A percentile compares a stretch with the other conserved stretches of the same genome.
phyloP scores from a whole-genome alignment of 306 rosid genomes.

The Pyrus bretschneideri region DNA sequence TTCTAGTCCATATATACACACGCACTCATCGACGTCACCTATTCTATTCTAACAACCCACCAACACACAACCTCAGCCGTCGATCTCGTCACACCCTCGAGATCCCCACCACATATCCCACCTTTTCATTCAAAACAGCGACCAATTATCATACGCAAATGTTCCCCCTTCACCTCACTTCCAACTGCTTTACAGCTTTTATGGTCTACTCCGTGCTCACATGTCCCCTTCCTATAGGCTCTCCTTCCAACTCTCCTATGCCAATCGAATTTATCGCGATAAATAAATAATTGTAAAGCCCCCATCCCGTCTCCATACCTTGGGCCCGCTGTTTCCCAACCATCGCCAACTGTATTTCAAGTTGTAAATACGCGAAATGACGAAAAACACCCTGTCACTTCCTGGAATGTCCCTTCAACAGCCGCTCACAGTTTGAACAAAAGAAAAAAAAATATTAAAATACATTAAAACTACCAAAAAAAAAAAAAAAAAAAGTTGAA shows the following conservation, averaged over 20 bases:
- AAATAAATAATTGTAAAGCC: background rate
- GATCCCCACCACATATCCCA: background rate
- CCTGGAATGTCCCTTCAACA: constrained; percentile 1
- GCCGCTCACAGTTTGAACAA: background rate
- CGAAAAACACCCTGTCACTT: constrained; percentile 10
- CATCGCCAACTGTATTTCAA: constrained; percentile 33
- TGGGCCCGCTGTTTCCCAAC: constrained; percentile 19
- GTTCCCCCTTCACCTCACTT: constrained; percentile 15
- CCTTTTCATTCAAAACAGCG: background rate
- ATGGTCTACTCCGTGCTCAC: background rate
- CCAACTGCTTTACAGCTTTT: constrained; percentile 15
- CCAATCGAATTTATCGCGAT: background rate
- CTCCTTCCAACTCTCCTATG: background rate
- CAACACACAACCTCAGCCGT: constrained; percentile 12
- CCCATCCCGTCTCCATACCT: background rate
- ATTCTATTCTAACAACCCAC: background rate
- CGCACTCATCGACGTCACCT: background rate
- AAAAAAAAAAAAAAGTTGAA: background rate
- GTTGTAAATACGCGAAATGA: constrained; percentile 5
- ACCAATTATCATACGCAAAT: constrained; percentile 19
- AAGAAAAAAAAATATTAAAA: background rate
- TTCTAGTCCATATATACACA: background rate
- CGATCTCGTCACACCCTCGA: constrained; percentile 11
- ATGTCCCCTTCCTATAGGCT: constrained; percentile 19
- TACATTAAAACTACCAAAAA: background rate